Evolutionary conservation across 1,284 basidiomycete genomes (phyloP).

Genomic region (Ustilago bromivora): DNA sequence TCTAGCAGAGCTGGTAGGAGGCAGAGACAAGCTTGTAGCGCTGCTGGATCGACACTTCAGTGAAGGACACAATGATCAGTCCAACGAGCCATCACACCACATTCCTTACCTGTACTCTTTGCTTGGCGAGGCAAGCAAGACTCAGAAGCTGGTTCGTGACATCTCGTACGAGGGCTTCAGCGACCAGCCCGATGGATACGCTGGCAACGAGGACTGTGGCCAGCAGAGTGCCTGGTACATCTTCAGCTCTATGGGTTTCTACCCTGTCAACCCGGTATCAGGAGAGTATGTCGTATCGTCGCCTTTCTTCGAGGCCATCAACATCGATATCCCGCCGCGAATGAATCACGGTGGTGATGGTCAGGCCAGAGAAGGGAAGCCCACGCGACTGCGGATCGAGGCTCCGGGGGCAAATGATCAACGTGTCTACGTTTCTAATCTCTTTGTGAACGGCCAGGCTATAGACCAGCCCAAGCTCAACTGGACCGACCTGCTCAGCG

Average conservation of each 20-base stretch:
- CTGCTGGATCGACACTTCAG: conserved; percentile 83
- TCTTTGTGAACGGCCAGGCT: conserved; percentile 28
- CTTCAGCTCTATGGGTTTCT: conserved; percentile 82
- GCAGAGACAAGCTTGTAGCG: conserved; percentile 76
- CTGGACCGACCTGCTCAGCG: conserved; percentile 37
- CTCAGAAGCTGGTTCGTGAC: conserved; percentile 78
- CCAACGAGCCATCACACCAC: conserved; percentile 84
- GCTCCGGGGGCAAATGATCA: conserved; percentile 29
- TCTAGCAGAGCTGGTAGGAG: conserved; percentile 77
- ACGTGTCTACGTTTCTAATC: conserved; percentile 28
- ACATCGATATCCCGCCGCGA: conserved; percentile 73
- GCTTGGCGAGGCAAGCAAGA: conserved; percentile 77
- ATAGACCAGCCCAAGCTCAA: conserved; percentile 28
- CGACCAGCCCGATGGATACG: conserved; percentile 77
- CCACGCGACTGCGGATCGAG: conserved; percentile 19
- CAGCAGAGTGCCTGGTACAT: conserved; percentile 90
- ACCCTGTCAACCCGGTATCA: conserved; percentile 78
- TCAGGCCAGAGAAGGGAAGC: background rate
- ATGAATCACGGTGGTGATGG: background rate
- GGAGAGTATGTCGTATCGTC: conserved; percentile 77
- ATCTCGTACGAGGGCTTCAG: conserved; percentile 78
- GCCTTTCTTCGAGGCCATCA: conserved; percentile 79
- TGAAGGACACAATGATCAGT: conserved; percentile 84
- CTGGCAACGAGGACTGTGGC: conserved; percentile 88
- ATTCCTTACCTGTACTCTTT: conserved; percentile 84